Evolutionary conservation across 176 grass and related monocot species (phyloP).

Genomic region (Canna indica): DNA sequence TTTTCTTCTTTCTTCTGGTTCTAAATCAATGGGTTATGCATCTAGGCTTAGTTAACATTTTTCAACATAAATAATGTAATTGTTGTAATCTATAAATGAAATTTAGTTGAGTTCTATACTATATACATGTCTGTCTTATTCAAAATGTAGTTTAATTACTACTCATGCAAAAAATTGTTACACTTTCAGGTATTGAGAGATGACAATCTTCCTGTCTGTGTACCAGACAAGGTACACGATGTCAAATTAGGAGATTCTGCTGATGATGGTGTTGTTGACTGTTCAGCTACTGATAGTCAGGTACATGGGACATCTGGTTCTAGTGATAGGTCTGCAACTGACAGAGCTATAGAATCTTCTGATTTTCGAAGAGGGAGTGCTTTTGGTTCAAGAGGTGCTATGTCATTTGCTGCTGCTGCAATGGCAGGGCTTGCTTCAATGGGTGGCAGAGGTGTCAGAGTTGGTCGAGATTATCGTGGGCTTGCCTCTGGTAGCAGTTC

Average conservation of each 20-base stretch:
- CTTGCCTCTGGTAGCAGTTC: constrained; percentile 28
- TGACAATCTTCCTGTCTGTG: constrained; percentile 39
- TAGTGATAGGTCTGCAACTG: constrained; percentile 34
- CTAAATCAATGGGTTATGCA: no score
- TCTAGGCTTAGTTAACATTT: no score
- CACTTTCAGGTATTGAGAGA: constrained; percentile 49
- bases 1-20: no score
- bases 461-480: constrained; percentile 48
- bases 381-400: constrained; percentile 61
- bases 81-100: no score
- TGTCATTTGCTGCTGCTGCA: constrained; percentile 84
- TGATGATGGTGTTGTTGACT: constrained; percentile 42
- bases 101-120: no score
- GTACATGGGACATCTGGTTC: constrained; percentile 42
- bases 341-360: constrained; percentile 30
- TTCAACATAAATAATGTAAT: no score
- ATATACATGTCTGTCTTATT: no score
- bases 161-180: constrained; percentile 10
- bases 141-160: no score
- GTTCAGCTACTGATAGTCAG: constrained; percentile 44
- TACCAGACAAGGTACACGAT: constrained; percentile 65
- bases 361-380: constrained; percentile 47
- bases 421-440: constrained; percentile 81
- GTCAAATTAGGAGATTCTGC: constrained; percentile 45
- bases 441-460: constrained; percentile 50